Conservation (phyloP, 2,329 filamentous ascomycete genomes). For the Fusarium chlamydosporum region DNA sequence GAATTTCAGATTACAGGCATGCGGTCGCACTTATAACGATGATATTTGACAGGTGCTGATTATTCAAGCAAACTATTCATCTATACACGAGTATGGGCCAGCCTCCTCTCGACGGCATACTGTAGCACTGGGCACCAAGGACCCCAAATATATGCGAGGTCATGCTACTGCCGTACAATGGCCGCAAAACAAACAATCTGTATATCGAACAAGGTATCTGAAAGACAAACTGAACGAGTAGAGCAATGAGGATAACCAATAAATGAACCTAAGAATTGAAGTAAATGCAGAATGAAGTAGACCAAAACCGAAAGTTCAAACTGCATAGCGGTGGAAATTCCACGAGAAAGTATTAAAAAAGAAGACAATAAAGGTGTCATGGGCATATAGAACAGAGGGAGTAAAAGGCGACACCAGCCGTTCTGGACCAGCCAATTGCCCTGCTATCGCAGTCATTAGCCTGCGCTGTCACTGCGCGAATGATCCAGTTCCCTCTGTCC, state of each 20-base stretch:
- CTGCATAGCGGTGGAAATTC: slow-evolving; percentile 25
- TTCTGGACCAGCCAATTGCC: slow-evolving; percentile 67
- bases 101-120: slow-evolving; percentile 49
- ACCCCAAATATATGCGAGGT: slow-evolving; percentile 36
- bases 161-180: slow-evolving; percentile 45
- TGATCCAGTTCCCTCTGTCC: slow-evolving; percentile 52
- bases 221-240: slow-evolving; percentile 52
- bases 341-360: slow-evolving; percentile 50
- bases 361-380: slow-evolving; percentile 56
- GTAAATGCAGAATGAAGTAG: slow-evolving; percentile 32
- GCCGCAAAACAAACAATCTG: slow-evolving; percentile 55
- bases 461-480: slow-evolving; percentile 55
- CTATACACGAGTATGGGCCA: slow-evolving; percentile 56
- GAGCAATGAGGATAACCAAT: slow-evolving; percentile 39
- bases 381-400: slow-evolving; percentile 58
- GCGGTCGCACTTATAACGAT: not conserved
- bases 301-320: slow-evolving; percentile 42
- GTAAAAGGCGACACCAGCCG: slow-evolving; percentile 60
- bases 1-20: not conserved
- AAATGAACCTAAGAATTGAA: slow-evolving; percentile 48
- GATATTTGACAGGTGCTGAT: slow-evolving; percentile 50
- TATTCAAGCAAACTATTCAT: slow-evolving; percentile 55
- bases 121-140: slow-evolving; percentile 21
- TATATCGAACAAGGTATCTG: slow-evolving; percentile 75
- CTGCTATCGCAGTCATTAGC: slow-evolving; percentile 62